Percentiles rank a stretch among this genome's conserved stretches.
phyloP scores from a whole-genome alignment of 1,284 basidiomycete species.

The Termitomyces sp. region DNA sequence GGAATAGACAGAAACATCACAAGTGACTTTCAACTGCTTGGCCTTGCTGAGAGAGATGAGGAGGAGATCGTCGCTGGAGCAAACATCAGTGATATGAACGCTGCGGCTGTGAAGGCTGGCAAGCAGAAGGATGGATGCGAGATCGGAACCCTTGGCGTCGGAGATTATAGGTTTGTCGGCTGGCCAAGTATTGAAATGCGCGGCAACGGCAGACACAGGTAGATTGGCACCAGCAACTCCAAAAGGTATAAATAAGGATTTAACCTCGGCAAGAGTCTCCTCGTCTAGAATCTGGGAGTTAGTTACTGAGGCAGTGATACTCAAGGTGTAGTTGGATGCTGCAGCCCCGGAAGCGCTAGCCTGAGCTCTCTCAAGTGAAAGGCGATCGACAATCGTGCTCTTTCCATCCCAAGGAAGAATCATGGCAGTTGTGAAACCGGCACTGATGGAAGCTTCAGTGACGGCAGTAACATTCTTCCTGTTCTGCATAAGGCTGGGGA shows the following conservation, averaged over 20 bases:
- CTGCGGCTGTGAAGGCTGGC: slow-evolving; percentile 89
- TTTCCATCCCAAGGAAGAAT: slow-evolving; percentile 70
- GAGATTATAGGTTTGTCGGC: slow-evolving; percentile 90
- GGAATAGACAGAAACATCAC: slow-evolving; percentile 91
- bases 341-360: slow-evolving; percentile 58
- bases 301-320: slow-evolving; percentile 67
- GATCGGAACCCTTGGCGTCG: slow-evolving; percentile 87
- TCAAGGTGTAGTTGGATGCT: slow-evolving; percentile 85
- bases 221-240: slow-evolving; percentile 44
- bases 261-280: slow-evolving; percentile 72
- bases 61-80: slow-evolving; percentile 82
- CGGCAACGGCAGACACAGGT: slow-evolving; percentile 64
- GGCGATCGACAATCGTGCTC: slow-evolving; percentile 61
- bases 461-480: slow-evolving; percentile 65
- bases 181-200: slow-evolving; percentile 92
- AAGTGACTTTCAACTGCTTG: slow-evolving; percentile 92
- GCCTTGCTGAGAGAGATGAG: slow-evolving; percentile 94
- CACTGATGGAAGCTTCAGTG: slow-evolving; percentile 78
- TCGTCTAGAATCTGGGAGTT: slow-evolving; percentile 71
- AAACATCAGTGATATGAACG: slow-evolving; percentile 94
- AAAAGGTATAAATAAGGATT: slow-evolving; percentile 84
- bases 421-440: slow-evolving; percentile 83
- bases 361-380: slow-evolving; percentile 66
- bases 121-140: slow-evolving; percentile 90
- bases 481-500: slow-evolving; percentile 68